Percentiles rank a stretch among this genome's conserved stretches.
These are phyloP conservation scores for Leccinum subgranulosum DNA, from an alignment of 768 basidiomycete species.

Conservation along the genomic window DNA sequence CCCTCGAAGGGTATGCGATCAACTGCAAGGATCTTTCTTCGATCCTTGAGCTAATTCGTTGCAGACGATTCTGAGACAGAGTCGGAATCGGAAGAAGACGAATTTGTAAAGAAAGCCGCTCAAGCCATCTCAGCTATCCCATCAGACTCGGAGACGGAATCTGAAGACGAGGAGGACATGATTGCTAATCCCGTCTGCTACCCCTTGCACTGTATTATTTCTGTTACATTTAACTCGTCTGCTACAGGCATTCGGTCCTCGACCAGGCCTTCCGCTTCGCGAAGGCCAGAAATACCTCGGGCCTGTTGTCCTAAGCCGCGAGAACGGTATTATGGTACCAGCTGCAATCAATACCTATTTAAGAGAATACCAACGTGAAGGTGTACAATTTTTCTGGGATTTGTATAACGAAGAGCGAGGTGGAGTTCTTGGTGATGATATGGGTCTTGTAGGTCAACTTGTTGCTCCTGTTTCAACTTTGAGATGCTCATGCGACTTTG, in stretches of 20 bases:
- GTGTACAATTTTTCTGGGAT: constrained; percentile 76
- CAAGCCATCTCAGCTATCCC: constrained; percentile 1
- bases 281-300: constrained; percentile 41
- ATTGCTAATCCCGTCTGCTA: constrained; percentile 31
- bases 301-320: constrained; percentile 50
- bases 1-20: constrained; percentile 16
- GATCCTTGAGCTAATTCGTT: not conserved
- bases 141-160: constrained; percentile 42
- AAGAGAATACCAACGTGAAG: constrained; percentile 89
- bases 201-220: not conserved
- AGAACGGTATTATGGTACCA: constrained; percentile 51
- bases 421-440: constrained; percentile 91
- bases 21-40: not conserved
- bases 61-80: constrained; percentile 47
- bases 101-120: constrained; percentile 5
- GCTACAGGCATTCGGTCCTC: constrained; percentile 40
- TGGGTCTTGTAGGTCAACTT: constrained; percentile 66
- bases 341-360: constrained; percentile 78
- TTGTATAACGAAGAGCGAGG: constrained; percentile 67
- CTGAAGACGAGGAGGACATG: constrained; percentile 37
- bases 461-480: not conserved
- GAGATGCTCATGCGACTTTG: not conserved
- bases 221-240: not conserved
- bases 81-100: constrained; percentile 37
- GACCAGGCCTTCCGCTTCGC: constrained; percentile 53